phyloP scores from a whole-genome alignment of 352 stramenopile species.

The Phytopythium ostracodes region DNA sequence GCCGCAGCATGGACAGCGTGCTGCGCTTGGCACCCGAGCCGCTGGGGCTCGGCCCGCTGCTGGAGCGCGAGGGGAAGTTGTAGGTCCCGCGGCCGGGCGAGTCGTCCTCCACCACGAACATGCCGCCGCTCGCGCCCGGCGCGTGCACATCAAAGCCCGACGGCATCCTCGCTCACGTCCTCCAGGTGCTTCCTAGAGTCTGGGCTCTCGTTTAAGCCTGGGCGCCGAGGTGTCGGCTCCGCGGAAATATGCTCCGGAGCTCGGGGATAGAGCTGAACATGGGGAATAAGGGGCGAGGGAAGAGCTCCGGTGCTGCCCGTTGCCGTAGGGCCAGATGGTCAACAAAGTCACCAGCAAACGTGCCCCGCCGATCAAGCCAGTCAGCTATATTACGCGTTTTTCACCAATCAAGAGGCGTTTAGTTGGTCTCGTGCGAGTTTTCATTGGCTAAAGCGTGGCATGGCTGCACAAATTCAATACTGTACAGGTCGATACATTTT shows the following conservation, averaged over 20 bases:
- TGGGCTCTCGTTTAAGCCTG: neutral
- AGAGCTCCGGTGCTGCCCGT: neutral
- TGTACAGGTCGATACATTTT: too few relatives aligned
- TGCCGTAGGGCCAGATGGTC: neutral
- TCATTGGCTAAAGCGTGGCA: neutral
- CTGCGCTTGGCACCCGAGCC: conserved; percentile 11
- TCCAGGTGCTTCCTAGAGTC: too few relatives aligned
- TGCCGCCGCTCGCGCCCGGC: conserved; percentile 22
- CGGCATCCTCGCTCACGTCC: neutral
- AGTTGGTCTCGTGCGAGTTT: neutral
- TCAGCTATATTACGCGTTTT: neutral
- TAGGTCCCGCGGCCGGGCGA: neutral
- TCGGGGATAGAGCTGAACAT: neutral
- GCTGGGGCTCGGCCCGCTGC: conserved; percentile 10
- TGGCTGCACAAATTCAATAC: neutral
- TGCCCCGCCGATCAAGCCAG: neutral
- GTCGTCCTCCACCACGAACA: conserved; percentile 24
- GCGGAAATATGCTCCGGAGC: neutral
- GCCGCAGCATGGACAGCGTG: conserved; percentile 16
- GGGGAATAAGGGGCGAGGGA: neutral
- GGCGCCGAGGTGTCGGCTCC: neutral
- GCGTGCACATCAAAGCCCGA: conserved; percentile 12
- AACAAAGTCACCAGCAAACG: neutral
- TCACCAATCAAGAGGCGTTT: neutral
- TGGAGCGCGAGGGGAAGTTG: conserved; percentile 10